Evolutionary conservation across 768 basidiomycete genomes (phyloP).

Genomic region (Atractiella rhizophila): DNA sequence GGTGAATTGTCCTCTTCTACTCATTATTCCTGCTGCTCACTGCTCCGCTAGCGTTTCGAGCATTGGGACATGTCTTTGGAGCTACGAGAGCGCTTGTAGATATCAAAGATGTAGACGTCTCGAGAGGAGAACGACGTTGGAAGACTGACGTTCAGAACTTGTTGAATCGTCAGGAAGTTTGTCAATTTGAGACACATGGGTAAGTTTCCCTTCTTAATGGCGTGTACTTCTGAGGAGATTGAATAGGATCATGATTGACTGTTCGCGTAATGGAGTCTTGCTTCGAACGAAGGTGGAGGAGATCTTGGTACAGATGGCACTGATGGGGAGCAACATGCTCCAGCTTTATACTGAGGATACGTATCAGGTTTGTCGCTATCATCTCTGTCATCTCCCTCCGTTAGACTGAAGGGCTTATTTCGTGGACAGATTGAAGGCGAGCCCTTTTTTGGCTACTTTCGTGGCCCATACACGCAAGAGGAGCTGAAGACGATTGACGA

Average conservation of each 20-base stretch:
- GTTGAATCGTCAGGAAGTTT: slow-evolving; percentile 8
- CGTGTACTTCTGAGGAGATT: not conserved
- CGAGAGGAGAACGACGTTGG: not conserved
- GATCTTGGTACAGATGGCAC: slow-evolving; percentile 9
- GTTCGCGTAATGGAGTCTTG: slow-evolving; percentile 14
- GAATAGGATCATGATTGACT: slow-evolving; percentile 14
- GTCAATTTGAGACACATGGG: slow-evolving; percentile 13
- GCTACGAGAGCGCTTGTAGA: not conserved
- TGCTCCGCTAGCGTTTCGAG: slow-evolving; percentile 16
- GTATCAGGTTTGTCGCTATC: not conserved
- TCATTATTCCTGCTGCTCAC: too few relatives aligned
- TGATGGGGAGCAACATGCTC: slow-evolving; percentile 12
- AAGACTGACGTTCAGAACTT: slow-evolving; percentile 5
- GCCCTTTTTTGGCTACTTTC: slow-evolving; percentile 16
- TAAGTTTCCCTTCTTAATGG: not conserved
- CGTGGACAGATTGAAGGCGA: slow-evolving; percentile 12
- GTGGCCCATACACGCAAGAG: slow-evolving; percentile 8
- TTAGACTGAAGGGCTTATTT: slow-evolving; percentile 15
- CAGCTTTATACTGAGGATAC: slow-evolving; percentile 1
- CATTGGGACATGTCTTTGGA: slow-evolving; percentile 12
- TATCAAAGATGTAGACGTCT: slow-evolving; percentile 6
- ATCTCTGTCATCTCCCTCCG: not conserved
- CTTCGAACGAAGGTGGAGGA: slow-evolving; percentile 7
- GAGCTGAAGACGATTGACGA: slow-evolving; percentile 15
- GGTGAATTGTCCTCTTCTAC: too few relatives aligned